These are phyloP conservation scores for Quercus phellos DNA, from an alignment of 331 rosid species.

Conservation along the genomic window DNA sequence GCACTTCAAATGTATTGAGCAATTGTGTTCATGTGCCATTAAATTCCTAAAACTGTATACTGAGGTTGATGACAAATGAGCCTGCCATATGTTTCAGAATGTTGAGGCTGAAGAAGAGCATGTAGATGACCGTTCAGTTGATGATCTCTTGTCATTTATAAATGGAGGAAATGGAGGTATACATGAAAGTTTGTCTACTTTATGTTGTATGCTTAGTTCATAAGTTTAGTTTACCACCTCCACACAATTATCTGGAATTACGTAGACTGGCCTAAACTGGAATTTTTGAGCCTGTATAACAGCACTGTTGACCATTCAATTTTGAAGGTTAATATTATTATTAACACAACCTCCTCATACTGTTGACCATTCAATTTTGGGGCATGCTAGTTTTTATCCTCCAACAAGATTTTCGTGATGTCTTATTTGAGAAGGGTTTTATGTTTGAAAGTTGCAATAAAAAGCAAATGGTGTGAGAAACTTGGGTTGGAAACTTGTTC, in stretches of 20 bases:
- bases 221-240: background rate
- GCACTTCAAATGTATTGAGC: slow-evolving; percentile 11
- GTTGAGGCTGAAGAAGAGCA: slow-evolving; percentile 72
- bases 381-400: background rate
- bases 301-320: background rate
- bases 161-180: slow-evolving; percentile 85
- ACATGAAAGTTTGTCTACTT: background rate
- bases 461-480: background rate
- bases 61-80: slow-evolving; percentile 7
- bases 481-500: background rate
- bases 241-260: background rate
- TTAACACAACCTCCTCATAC: background rate
- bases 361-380: background rate
- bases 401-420: background rate
- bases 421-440: background rate
- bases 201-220: background rate
- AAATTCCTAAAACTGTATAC: slow-evolving; percentile 12
- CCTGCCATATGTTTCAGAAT: slow-evolving; percentile 49
- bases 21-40: slow-evolving; percentile 1
- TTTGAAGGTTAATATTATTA: slow-evolving; percentile 4
- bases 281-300: background rate
- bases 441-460: background rate
- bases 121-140: slow-evolving; percentile 89
- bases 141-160: slow-evolving; percentile 89
- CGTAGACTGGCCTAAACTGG: background rate